Percentiles rank a stretch among this genome's conserved stretches.
These are phyloP conservation scores for Aspergillus aculeatus DNA, from an alignment of 2,329 filamentous ascomycete genomes.

Conservation along the genomic window DNA sequence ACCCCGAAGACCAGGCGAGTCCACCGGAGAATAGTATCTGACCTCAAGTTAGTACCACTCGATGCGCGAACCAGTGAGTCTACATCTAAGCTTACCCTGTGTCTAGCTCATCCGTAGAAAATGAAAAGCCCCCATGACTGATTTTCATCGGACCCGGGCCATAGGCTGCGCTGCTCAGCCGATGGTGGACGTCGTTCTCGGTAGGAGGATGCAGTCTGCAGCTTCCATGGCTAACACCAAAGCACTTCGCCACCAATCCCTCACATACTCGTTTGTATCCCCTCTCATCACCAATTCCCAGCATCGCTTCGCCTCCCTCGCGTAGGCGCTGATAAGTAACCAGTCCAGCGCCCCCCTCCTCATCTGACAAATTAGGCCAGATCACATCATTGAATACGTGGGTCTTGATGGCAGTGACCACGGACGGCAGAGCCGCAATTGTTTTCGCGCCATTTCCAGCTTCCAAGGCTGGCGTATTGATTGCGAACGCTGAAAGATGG, in stretches of 20 bases:
- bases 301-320: constrained; percentile 80
- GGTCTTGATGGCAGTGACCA: constrained; percentile 86
- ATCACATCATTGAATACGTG: constrained; percentile 98
- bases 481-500: constrained; percentile 84
- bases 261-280: constrained; percentile 89
- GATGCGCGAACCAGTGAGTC: not conserved
- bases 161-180: constrained; percentile 49
- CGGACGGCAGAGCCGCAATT: constrained; percentile 79
- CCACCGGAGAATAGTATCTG: constrained; percentile 28
- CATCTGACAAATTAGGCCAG: constrained; percentile 95
- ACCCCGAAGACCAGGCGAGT: constrained; percentile 25
- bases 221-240: constrained; percentile 84
- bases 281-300: constrained; percentile 74
- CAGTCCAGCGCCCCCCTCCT: constrained; percentile 89
- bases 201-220: constrained; percentile 69
- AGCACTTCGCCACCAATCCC: constrained; percentile 82
- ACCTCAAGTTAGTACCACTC: not conserved
- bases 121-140: constrained; percentile 36
- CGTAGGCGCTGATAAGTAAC: constrained; percentile 86
- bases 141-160: constrained; percentile 51
- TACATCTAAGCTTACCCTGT: constrained; percentile 25
- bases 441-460: constrained; percentile 76
- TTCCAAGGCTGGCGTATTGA: constrained; percentile 86
- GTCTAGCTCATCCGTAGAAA: constrained; percentile 21
- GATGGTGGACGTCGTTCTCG: constrained; percentile 55